phyloP scores from a whole-genome alignment of 306 rosid genomes.

The Cucurbita pepo region DNA sequence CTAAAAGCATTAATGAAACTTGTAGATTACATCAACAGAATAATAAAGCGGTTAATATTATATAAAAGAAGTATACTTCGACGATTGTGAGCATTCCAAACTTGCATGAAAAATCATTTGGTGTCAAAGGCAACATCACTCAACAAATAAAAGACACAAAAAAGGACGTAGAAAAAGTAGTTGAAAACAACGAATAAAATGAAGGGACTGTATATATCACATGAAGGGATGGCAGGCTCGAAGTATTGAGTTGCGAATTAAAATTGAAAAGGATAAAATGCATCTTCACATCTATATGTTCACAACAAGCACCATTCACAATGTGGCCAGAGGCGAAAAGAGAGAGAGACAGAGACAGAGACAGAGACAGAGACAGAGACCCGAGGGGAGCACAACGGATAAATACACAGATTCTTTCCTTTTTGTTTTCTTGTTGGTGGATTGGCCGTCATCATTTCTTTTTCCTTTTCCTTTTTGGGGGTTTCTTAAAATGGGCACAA shows the following conservation, averaged over 20 bases:
- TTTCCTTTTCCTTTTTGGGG: background rate
- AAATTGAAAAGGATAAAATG: background rate
- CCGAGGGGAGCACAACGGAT: background rate
- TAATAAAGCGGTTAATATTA: no score
- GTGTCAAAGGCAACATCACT: no score
- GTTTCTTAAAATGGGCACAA: background rate
- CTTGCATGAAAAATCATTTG: no score
- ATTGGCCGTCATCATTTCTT: background rate
- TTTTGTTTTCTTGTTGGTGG: background rate
- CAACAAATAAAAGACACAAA: no score
- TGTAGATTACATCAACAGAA: no score
- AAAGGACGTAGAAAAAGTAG: no score
- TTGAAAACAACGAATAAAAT: background rate
- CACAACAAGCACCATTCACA: background rate
- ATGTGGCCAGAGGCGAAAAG: background rate
- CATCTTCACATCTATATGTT: slow-evolving; percentile 1
- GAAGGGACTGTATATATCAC: background rate
- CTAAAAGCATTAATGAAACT: no score
- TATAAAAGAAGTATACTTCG: no score
- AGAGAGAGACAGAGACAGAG: background rate
- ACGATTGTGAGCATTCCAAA: no score
- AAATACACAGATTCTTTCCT: slow-evolving; percentile 1
- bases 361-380: background rate
- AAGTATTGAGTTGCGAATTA: background rate
- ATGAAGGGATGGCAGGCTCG: background rate